phyloP scores from a whole-genome alignment of 805 yeast species.

The Kluyveromyces starmeri region DNA sequence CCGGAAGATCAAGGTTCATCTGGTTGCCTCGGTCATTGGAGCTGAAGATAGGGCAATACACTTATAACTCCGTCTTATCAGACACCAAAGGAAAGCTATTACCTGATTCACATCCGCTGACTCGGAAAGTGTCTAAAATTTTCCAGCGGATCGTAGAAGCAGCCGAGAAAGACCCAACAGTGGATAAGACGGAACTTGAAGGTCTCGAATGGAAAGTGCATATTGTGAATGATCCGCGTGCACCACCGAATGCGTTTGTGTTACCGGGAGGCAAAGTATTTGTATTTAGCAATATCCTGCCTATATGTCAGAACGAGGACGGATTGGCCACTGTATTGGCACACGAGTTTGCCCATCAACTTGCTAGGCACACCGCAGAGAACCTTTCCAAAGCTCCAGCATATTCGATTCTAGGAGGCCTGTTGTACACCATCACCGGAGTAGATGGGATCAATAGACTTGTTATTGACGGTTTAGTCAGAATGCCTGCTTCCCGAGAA shows the following conservation, averaged over 20 bases:
- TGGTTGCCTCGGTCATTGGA: slow-evolving; percentile 65
- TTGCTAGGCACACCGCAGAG: slow-evolving; percentile 88
- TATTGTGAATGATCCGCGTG: slow-evolving; percentile 57
- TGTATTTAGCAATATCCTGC: slow-evolving; percentile 70
- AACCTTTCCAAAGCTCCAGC: slow-evolving; percentile 70
- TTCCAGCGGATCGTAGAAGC: slow-evolving; percentile 58
- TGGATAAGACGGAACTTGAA: slow-evolving; percentile 24
- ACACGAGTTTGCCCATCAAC: slow-evolving; percentile 90
- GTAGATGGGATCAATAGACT: slow-evolving; percentile 43
- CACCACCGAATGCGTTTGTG: slow-evolving; percentile 95
- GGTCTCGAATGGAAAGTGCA: slow-evolving; percentile 64
- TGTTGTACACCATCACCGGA: slow-evolving; percentile 56
- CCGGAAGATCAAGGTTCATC: slow-evolving; percentile 62
- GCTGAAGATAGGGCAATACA: slow-evolving; percentile 47
- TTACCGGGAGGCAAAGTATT: slow-evolving; percentile 95
- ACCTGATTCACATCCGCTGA: slow-evolving; percentile 55
- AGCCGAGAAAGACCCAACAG: slow-evolving; percentile 36
- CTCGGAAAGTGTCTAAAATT: slow-evolving; percentile 45
- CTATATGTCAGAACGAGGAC: slow-evolving; percentile 72
- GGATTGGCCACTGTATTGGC: slow-evolving; percentile 92
- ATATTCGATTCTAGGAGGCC: slow-evolving; percentile 43
- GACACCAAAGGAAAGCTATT: slow-evolving; percentile 47
- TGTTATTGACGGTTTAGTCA: slow-evolving; percentile 45
- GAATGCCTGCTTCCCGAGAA: slow-evolving; percentile 79
- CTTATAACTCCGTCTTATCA: slow-evolving; percentile 50